A percentile compares a stretch with the other conserved stretches of the same genome.
phyloP scores from a whole-genome alignment of 2,329 filamentous ascomycete species.

The Coniochaeta sp. region DNA sequence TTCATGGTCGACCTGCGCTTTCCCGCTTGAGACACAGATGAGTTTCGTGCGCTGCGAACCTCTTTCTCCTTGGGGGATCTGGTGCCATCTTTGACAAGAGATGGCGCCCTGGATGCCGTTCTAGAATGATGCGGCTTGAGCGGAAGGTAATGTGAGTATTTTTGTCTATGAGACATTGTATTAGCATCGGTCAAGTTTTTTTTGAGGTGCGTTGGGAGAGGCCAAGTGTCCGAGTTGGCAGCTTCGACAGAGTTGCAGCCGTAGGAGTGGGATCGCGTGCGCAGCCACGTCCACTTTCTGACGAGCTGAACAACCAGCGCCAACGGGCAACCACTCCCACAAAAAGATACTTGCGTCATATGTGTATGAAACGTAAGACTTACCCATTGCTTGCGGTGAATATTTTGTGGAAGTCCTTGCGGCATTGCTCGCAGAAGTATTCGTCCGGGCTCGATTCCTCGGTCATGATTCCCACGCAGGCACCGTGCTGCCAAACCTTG shows the following conservation, averaged over 20 bases:
- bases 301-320: slow-evolving; percentile 15
- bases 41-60: slow-evolving; percentile 48
- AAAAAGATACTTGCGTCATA: not conserved
- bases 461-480: slow-evolving; percentile 94
- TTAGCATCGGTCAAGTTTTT: slow-evolving; percentile 24
- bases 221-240: slow-evolving; percentile 4
- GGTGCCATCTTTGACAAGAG: slow-evolving; percentile 54
- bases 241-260: slow-evolving; percentile 14
- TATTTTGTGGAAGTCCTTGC: slow-evolving; percentile 83
- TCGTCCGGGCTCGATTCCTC: slow-evolving; percentile 90
- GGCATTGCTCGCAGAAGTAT: slow-evolving; percentile 95
- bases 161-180: slow-evolving; percentile 41
- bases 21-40: slow-evolving; percentile 46
- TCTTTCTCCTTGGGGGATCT: slow-evolving; percentile 43
- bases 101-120: slow-evolving; percentile 54
- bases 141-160: slow-evolving; percentile 59
- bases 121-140: slow-evolving; percentile 47
- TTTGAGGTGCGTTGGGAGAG: not conserved
- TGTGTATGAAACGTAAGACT: slow-evolving; percentile 26
- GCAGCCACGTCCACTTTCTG: slow-evolving; percentile 14
- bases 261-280: slow-evolving; percentile 5
- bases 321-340: not conserved
- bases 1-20: slow-evolving; percentile 97
- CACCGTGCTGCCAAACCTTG: slow-evolving; percentile 98
- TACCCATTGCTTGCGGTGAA: slow-evolving; percentile 78